phyloP scores from a whole-genome alignment of 2,329 filamentous ascomycete species.

The Taxawa tesnikishii region DNA sequence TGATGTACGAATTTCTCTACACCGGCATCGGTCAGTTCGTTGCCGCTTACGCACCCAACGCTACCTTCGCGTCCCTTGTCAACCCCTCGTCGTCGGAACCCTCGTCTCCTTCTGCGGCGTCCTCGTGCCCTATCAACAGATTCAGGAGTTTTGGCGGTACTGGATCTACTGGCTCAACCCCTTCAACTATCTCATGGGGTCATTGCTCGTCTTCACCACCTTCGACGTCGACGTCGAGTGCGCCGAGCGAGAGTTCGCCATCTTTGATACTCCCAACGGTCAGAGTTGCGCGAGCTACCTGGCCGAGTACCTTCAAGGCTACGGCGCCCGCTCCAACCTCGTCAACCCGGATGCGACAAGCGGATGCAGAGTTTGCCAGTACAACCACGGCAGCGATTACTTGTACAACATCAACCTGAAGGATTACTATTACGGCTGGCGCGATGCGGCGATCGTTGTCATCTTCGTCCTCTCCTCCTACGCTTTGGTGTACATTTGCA shows the following conservation, averaged over 20 bases:
- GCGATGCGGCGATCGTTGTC: slow-evolving; percentile 48
- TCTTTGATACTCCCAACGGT: slow-evolving; percentile 35
- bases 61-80: slow-evolving; percentile 32
- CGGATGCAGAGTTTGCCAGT: slow-evolving; percentile 51
- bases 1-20: slow-evolving; percentile 48
- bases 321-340: slow-evolving; percentile 36
- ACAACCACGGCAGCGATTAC: slow-evolving; percentile 46
- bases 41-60: slow-evolving; percentile 30
- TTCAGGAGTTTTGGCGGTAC: slow-evolving; percentile 23
- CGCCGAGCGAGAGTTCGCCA: slow-evolving; percentile 22
- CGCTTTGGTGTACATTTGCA: slow-evolving; percentile 30
- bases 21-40: slow-evolving; percentile 44
- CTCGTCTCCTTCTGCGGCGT: slow-evolving; percentile 22
- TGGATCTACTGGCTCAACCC: slow-evolving; percentile 26
- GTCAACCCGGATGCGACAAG: slow-evolving; percentile 46
- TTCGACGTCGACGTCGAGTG: slow-evolving; percentile 30
- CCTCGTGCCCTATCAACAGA: slow-evolving; percentile 20
- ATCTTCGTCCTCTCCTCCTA: slow-evolving; percentile 46
- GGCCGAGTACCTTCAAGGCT: slow-evolving; percentile 34
- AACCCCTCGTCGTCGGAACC: slow-evolving; percentile 24
- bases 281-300: slow-evolving; percentile 50
- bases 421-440: slow-evolving; percentile 53
- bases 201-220: slow-evolving; percentile 25
- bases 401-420: slow-evolving; percentile 46
- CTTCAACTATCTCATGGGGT: slow-evolving; percentile 30